Evolutionary conservation across 2,329 filamentous ascomycete species (phyloP).

Genomic region (Coniochaeta sp.): DNA sequence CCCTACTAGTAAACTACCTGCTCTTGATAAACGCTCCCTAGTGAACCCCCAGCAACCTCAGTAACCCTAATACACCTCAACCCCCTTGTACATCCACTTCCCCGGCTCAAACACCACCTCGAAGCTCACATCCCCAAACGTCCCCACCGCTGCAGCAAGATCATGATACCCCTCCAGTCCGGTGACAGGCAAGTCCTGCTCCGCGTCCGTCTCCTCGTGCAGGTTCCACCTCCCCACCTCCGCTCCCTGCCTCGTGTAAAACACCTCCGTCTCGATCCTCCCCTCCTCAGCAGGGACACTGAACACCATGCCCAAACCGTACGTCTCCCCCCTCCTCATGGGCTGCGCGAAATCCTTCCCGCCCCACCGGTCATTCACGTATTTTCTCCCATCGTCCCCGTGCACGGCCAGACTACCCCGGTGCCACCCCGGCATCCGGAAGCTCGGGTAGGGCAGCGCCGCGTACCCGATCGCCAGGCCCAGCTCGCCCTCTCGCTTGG

Average conservation of each 20-base stretch:
- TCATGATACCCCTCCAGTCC: constrained; percentile 68
- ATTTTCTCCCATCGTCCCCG: constrained; percentile 70
- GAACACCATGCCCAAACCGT: constrained; percentile 67
- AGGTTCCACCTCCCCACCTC: constrained; percentile 60
- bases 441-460: constrained; percentile 69
- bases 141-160: constrained; percentile 62
- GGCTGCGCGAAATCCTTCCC: constrained; percentile 60
- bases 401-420: constrained; percentile 69
- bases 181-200: constrained; percentile 52
- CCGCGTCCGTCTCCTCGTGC: constrained; percentile 64
- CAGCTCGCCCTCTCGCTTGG: constrained; percentile 30
- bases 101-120: constrained; percentile 57
- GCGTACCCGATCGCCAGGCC: constrained; percentile 61
- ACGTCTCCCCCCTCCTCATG: constrained; percentile 57
- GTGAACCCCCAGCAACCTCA: too few species aligned
- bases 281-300: constrained; percentile 14
- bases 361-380: constrained; percentile 68
- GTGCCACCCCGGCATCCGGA: constrained; percentile 77
- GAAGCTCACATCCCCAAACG: constrained; percentile 61
- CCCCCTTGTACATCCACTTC: constrained; percentile 47
- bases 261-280: constrained; percentile 47
- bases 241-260: constrained; percentile 63
- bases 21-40: too few species aligned
- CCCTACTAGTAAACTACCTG: too few species aligned
- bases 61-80: not conserved